Conservation (phyloP, 768 basidiomycete species). For the Pleurotus platypus region DNA sequence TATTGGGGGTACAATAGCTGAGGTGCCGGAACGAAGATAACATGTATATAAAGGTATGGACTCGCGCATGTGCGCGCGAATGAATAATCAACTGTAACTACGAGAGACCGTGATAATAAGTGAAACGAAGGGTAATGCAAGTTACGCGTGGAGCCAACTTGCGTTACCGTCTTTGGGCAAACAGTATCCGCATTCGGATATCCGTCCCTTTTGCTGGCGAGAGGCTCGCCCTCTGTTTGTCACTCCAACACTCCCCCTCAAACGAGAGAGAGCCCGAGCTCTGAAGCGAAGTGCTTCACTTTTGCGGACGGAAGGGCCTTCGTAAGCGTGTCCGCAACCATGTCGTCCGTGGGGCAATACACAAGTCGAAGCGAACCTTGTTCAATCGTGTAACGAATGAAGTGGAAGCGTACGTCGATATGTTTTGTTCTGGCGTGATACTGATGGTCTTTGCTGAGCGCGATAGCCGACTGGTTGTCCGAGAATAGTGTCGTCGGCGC, state of each 20-base stretch:
- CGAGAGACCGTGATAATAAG: background rate
- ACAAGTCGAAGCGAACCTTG: slow-evolving; percentile 8
- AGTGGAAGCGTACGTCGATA: slow-evolving; percentile 27
- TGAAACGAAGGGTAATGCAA: background rate
- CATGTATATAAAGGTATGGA: no score
- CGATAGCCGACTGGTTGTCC: slow-evolving; percentile 14
- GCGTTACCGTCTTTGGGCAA: background rate
- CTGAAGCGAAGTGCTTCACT: slow-evolving; percentile 7
- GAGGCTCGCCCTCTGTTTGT: background rate
- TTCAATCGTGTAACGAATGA: slow-evolving; percentile 17
- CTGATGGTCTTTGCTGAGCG: slow-evolving; percentile 18
- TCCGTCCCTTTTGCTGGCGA: background rate
- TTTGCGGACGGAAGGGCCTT: slow-evolving; percentile 13
- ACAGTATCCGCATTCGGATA: background rate
- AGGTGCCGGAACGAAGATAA: no score
- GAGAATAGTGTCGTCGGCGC: background rate
- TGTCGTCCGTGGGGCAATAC: slow-evolving; percentile 17
- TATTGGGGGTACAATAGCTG: no score
- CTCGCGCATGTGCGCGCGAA: background rate
- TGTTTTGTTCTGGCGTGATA: slow-evolving; percentile 26
- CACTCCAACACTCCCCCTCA: no score
- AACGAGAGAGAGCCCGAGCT: background rate
- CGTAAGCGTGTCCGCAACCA: slow-evolving; percentile 26
- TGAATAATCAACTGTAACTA: background rate
- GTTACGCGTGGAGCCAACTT: background rate